phyloP scores from a whole-genome alignment of 2,329 filamentous ascomycete genomes.

The Alternaria atra region DNA sequence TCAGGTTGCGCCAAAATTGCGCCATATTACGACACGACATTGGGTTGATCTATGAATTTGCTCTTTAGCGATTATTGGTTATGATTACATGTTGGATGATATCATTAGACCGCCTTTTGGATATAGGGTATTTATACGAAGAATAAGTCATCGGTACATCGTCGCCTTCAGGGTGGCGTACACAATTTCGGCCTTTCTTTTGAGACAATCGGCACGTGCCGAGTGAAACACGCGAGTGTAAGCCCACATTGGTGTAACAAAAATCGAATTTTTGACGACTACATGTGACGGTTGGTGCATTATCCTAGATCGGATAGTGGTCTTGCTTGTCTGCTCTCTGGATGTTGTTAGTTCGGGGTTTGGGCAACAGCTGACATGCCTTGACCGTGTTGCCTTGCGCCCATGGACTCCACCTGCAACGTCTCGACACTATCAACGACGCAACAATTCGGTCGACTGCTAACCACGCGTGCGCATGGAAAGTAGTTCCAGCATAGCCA shows the following conservation, averaged over 20 bases:
- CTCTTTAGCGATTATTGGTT: constrained; percentile 1
- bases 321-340: background rate
- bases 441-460: background rate
- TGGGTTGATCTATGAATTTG: constrained; percentile 4
- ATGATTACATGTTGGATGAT: constrained; percentile 7
- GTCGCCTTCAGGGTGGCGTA: background rate
- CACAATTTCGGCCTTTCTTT: background rate
- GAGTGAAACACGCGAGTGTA: background rate
- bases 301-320: background rate
- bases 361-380: background rate
- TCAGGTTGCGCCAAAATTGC: constrained; percentile 24
- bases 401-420: background rate
- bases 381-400: background rate
- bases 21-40: constrained; percentile 29
- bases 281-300: background rate
- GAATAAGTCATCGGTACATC: background rate
- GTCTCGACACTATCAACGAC: background rate
- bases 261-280: background rate
- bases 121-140: background rate
- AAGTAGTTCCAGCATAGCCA: background rate
- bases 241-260: background rate
- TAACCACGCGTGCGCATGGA: background rate
- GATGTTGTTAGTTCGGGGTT: background rate
- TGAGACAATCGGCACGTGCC: background rate
- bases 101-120: constrained; percentile 9